phyloP scores from a whole-genome alignment of 805 yeast genomes.

The Kodamaea jinghongensis region DNA sequence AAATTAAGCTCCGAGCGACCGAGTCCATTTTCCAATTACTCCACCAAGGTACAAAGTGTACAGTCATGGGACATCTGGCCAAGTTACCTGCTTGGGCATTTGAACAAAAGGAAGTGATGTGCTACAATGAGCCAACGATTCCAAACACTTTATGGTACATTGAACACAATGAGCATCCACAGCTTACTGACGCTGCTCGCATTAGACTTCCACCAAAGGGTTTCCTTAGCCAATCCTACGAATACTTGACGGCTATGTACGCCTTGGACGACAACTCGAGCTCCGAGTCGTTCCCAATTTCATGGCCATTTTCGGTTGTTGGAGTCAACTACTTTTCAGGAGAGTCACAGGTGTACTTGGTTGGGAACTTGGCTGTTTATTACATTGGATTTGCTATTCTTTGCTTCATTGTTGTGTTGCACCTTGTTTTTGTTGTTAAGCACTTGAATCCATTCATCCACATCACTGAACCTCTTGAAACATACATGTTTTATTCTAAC shows the following conservation, averaged over 20 bases:
- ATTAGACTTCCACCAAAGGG: constrained; percentile 29
- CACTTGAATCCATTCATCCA: constrained; percentile 31
- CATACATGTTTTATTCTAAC: constrained; percentile 17
- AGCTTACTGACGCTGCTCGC: constrained; percentile 23
- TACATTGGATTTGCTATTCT: constrained; percentile 41
- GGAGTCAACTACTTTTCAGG: constrained; percentile 60
- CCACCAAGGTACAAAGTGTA: constrained; percentile 68
- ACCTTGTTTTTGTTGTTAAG: constrained; percentile 19
- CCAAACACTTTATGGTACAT: constrained; percentile 72
- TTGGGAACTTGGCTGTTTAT: constrained; percentile 66
- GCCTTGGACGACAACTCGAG: constrained; percentile 11
- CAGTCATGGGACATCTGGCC: constrained; percentile 66
- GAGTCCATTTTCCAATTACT: constrained; percentile 68
- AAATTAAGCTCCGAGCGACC: constrained; percentile 47
- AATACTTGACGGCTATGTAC: constrained; percentile 58
- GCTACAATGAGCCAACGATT: constrained; percentile 70
- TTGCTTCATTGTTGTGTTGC: constrained; percentile 21
- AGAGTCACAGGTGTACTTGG: constrained; percentile 46
- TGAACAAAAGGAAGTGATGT: constrained; percentile 83
- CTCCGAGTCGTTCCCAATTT: constrained; percentile 6
- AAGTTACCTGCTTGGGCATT: constrained; percentile 83
- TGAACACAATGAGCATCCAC: constrained; percentile 63
- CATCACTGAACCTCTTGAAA: constrained; percentile 13
- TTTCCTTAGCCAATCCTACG: constrained; percentile 51
- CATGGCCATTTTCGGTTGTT: constrained; percentile 60